These are phyloP conservation scores for Bolboschoenoplectus hybrid DNA, from an alignment of 202 grass and related monocot genomes.

Conservation along the genomic window DNA sequence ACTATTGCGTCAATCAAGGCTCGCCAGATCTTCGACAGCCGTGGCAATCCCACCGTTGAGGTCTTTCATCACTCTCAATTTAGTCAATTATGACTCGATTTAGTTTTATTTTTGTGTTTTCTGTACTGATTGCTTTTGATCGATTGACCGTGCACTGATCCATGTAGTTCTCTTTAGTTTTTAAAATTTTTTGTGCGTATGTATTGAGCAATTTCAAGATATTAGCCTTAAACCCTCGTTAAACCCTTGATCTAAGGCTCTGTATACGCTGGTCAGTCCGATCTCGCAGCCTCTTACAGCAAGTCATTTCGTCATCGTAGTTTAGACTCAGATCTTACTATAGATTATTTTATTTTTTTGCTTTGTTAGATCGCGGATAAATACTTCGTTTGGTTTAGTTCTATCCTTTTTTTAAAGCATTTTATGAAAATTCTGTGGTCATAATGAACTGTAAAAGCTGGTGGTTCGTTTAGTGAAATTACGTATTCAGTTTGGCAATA, in stretches of 20 bases:
- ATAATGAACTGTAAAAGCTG: not conserved
- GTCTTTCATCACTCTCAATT: constrained; percentile 40
- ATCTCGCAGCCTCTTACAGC: not conserved
- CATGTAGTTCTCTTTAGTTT: not conserved
- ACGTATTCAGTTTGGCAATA: not conserved
- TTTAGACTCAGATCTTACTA: constrained; percentile 17
- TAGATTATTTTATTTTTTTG: not conserved
- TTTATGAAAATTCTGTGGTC: constrained; percentile 1
- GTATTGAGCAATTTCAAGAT: not conserved
- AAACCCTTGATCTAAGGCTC: constrained; percentile 26
- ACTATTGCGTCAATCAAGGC: constrained; percentile 69
- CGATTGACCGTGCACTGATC: not conserved
- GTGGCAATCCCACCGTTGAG: constrained; percentile 94
- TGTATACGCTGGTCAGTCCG: not conserved
- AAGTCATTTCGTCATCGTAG: not conserved
- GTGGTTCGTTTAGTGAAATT: not conserved
- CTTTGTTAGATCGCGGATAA: not conserved
- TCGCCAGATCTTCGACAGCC: constrained; percentile 97
- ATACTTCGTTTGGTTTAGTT: not conserved
- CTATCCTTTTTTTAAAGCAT: not conserved
- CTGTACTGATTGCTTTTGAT: constrained; percentile 7
- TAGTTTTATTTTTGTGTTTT: constrained; percentile 5
- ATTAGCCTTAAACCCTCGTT: constrained; percentile 28
- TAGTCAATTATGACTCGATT: constrained; percentile 7
- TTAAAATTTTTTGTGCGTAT: not conserved